Percentiles rank a stretch among this genome's conserved stretches.
phyloP scores from a whole-genome alignment of 495 filamentous ascomycete genomes.

The Alectoria sarmentosa region DNA sequence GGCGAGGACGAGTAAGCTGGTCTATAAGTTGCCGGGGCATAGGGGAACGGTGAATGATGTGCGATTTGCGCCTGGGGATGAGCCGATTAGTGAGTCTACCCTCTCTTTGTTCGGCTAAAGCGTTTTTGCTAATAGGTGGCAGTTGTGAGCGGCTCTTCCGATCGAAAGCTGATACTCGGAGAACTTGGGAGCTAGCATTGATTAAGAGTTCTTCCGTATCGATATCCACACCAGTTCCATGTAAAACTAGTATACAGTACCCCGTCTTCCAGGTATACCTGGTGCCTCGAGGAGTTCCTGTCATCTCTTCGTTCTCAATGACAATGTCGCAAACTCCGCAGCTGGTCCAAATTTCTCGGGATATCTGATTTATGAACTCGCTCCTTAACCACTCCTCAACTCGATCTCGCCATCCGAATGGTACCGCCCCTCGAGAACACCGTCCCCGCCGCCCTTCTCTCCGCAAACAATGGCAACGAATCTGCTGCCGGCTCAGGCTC shows the following conservation, averaged over 20 bases:
- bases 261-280: not conserved
- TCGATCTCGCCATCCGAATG: not conserved
- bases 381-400: not conserved
- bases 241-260: not conserved
- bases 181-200: slow-evolving; percentile 18
- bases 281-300: not conserved
- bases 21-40: slow-evolving; percentile 93
- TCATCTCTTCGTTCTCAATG: not conserved
- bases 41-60: slow-evolving; percentile 95
- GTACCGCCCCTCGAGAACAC: slow-evolving; percentile 5
- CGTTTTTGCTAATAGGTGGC: slow-evolving; percentile 29
- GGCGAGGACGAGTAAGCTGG: slow-evolving; percentile 66
- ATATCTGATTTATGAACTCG: not conserved
- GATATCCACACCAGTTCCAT: not conserved
- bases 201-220: not conserved
- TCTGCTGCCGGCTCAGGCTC: not conserved
- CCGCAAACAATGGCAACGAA: slow-evolving; percentile 3
- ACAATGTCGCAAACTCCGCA: no score
- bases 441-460: slow-evolving; percentile 12
- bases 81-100: slow-evolving; percentile 77
- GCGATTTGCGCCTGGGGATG: slow-evolving; percentile 73
- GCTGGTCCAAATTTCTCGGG: not conserved
- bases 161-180: slow-evolving; percentile 33
- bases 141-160: slow-evolving; percentile 85
- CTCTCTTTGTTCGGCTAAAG: not conserved